A percentile compares a stretch with the other conserved stretches of the same genome.
phyloP scores from a whole-genome alignment of 208 protist species.

The Blastocrithidia nonstop region DNA sequence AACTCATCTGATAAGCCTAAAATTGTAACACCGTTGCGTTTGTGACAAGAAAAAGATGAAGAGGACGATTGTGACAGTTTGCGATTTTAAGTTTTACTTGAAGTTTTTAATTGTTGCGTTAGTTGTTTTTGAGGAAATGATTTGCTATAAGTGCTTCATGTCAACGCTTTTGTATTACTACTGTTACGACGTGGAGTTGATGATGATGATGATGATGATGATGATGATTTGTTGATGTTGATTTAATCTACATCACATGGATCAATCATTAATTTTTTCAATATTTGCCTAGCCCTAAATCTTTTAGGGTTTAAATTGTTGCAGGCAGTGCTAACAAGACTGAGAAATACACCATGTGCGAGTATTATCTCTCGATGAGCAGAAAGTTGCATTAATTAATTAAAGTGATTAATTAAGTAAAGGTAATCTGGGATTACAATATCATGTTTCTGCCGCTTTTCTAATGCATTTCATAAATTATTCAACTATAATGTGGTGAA shows the following conservation, averaged over 20 bases:
- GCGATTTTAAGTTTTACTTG: no score
- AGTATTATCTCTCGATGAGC: conserved; percentile 62
- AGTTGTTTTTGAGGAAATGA: conserved; percentile 2
- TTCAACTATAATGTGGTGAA: not conserved
- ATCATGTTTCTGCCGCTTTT: conserved; percentile 21
- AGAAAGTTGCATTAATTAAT: conserved; percentile 43
- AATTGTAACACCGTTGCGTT: conserved; percentile 46
- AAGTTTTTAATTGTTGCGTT: no score
- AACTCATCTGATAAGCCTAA: conserved; percentile 70
- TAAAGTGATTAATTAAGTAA: conserved; percentile 29
- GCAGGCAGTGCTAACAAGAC: conserved; percentile 19
- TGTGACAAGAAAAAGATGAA: no score
- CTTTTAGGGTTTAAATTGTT: conserved; percentile 18
- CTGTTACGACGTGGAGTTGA: no score
- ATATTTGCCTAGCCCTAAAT: conserved; percentile 45
- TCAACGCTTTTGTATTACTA: no score
- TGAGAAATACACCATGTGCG: conserved; percentile 54
- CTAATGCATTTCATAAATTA: not conserved
- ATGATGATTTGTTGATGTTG: no score
- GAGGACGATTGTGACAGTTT: no score
- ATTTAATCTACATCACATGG: no score
- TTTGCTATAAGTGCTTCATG: conserved; percentile 5
- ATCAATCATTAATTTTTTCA: conserved; percentile 38
- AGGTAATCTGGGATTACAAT: conserved; percentile 56
- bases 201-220: no score